Base-by-base conservation (phyloP, 1,139 yeast species). In the Scheffersomyces titani region DNA sequence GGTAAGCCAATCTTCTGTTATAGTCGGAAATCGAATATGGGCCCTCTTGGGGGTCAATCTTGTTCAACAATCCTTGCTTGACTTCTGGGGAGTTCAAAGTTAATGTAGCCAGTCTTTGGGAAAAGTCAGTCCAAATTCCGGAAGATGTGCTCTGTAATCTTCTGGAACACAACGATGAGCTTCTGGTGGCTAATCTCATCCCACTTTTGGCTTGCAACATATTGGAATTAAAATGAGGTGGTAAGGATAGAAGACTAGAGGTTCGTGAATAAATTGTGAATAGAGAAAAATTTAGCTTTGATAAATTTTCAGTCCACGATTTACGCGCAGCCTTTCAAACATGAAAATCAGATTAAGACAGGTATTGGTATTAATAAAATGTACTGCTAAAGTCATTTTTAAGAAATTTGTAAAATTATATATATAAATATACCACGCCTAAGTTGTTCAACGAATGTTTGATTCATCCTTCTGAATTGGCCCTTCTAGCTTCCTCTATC, bases 41-140 rank as follows among this genome's bases (percentile, higher is more conserved):
- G 5, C 78, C 79, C 20, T 61, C 55, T 6, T 61, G 56, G 20
- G 78, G 75, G 52, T 72, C 62, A 51, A 71, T 67, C 44, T 77
- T 74, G 46, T 75, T 67, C 58, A 82, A 69, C 51, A 82, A 58
- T 21, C 77, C 77, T 2, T 64, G 59, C 57, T 73, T 70, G 20
- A 75, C 62, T 7, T 66, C 65, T 16, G 69, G 63, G 60, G 73
- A 71, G 52, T 69, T 65, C 46, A 82, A 62, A 46, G 70, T 72
- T 60, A 84, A 72, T 40, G 78, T 62, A 7, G 73, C 66, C 18
- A 86, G 66, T 64, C 88, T 73, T 51, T 68, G 70, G 52, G 76
- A 55, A 61, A 81, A 80, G 54, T 82, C 82, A 6, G 77, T 69
- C 88, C 88, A 84, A 45, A 80, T 73, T 6, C 85, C 84, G 19